Evolutionary conservation across 306 rosid genomes (phyloP), one percentile per base, ranked within the genome.

Genomic region (Gillenia trifoliata): DNA sequence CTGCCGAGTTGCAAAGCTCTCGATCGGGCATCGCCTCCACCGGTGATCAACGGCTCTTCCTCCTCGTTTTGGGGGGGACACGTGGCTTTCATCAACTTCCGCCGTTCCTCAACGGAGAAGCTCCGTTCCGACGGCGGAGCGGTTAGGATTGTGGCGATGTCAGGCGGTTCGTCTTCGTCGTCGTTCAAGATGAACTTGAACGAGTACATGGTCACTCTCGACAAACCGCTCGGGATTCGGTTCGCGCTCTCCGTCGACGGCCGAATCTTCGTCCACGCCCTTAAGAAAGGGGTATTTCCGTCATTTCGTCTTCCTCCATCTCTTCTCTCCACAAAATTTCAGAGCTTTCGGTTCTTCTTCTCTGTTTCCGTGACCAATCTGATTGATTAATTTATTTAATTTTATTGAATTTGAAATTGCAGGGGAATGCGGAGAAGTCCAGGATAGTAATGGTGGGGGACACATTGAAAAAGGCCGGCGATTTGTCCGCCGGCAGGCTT

Each of bases 401-500:
- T 72, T 30, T 34, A 11, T 74, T 73, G 28, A 47, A 45, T 9
- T 54, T 69, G 57, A 68, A 40, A 11, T 81, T 6, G 20, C 57
- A 93, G 97, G 93, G 97, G 50, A 89, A 93, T 86, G 98, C 97
- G 25, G 98, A 89, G 88, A 88, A 82, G 88, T 87, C 96, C 2
- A 87, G 97, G 85, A 91, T 93, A 76, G 78, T 93, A 56, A 89
- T 93, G 96, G 97, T 93, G 68, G 98, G 98, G 13, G 98, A 91
- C 81, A 88, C 91, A 56, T 83, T 93, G 89, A 93, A 90, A 86
- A 93, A 79, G 83, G 92, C 92, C 0, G 88, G 93, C 22, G 93
- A 83, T 77, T 82, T 92, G 1, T 86, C 92, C 63, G 91, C 76
- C 66, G 83, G 84, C 29, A 81, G 68, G 77, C 91, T 89, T 40